Percentiles rank a stretch among this genome's conserved stretches.
Evolutionary conservation across 805 yeast species (phyloP).

Genomic region (Saccharomycopsis babjevae): DNA sequence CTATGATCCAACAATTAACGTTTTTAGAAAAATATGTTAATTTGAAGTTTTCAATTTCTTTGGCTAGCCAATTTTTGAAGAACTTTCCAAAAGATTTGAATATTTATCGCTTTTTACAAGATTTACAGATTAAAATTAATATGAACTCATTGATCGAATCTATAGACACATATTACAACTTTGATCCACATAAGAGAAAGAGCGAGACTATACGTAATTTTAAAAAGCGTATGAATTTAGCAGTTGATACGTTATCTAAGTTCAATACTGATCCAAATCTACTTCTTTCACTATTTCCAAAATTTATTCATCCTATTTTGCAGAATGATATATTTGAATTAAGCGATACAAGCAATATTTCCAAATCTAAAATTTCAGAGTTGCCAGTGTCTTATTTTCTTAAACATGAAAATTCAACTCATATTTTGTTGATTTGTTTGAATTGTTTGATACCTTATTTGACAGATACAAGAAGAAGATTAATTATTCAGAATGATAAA

Average conservation of each 20-base stretch:
- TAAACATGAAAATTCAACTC: background rate
- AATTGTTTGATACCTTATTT: slow-evolving; percentile 33
- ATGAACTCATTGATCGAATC: background rate
- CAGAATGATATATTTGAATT: background rate
- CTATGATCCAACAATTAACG: slow-evolving; percentile 27
- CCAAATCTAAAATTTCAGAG: background rate
- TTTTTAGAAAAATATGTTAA: slow-evolving; percentile 33
- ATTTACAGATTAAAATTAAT: background rate
- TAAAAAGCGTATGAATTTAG: slow-evolving; percentile 23
- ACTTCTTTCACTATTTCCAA: slow-evolving; percentile 40
- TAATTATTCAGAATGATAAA: slow-evolving; percentile 12
- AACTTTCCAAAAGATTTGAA: slow-evolving; percentile 28
- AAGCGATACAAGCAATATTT: background rate
- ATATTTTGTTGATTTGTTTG: slow-evolving; percentile 18
- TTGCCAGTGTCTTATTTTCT: background rate
- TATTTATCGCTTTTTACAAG: slow-evolving; percentile 27
- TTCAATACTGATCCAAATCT: slow-evolving; percentile 51
- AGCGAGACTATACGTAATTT: slow-evolving; percentile 22
- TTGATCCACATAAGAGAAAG: background rate
- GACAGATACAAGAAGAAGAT: slow-evolving; percentile 40
- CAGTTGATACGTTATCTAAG: slow-evolving; percentile 38
- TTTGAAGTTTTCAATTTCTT: slow-evolving; percentile 27
- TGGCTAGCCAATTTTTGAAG: slow-evolving; percentile 22
- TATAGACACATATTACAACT: background rate
- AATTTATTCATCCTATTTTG: slow-evolving; percentile 16